Evolutionary conservation across 352 stramenopile species (phyloP).

Genomic region (Pythium chondricola): DNA sequence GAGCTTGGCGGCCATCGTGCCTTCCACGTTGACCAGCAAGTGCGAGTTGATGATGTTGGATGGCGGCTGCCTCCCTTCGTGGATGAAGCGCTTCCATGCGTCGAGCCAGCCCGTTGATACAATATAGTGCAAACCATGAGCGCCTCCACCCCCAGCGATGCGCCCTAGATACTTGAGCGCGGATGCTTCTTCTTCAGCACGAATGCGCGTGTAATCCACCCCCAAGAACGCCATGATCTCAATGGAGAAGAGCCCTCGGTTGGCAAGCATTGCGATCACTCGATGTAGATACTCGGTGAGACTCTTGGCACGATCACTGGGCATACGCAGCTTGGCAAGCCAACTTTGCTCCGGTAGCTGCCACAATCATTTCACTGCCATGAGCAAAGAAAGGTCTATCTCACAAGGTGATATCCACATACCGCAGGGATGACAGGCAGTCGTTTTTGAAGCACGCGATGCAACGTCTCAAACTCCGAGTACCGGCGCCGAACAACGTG

Average conservation of each 20-base stretch:
- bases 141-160: neutral
- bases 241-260: slow-evolving; percentile 45
- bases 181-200: slow-evolving; percentile 55
- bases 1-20: slow-evolving; percentile 5
- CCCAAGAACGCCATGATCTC: slow-evolving; percentile 72
- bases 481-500: slow-evolving; percentile 64
- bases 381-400: too few species aligned
- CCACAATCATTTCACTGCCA: neutral
- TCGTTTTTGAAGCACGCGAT: slow-evolving; percentile 32
- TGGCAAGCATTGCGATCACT: slow-evolving; percentile 42
- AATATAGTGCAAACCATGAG: slow-evolving; percentile 29
- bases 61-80: slow-evolving; percentile 11
- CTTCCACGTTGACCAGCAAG: slow-evolving; percentile 14
- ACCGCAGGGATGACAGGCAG: slow-evolving; percentile 44
- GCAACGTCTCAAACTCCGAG: slow-evolving; percentile 50
- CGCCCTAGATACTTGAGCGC: slow-evolving; percentile 31
- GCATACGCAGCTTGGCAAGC: slow-evolving; percentile 35
- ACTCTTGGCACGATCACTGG: slow-evolving; percentile 23
- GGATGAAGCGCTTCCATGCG: slow-evolving; percentile 39
- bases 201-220: slow-evolving; percentile 40
- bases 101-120: slow-evolving; percentile 34
- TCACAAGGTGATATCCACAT: neutral
- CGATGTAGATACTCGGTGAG: slow-evolving; percentile 45
- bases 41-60: slow-evolving; percentile 32
- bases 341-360: slow-evolving; percentile 39